Evolutionary conservation across 352 stramenopile genomes (phyloP).

Genomic region (Thraustochytrium sp.): DNA sequence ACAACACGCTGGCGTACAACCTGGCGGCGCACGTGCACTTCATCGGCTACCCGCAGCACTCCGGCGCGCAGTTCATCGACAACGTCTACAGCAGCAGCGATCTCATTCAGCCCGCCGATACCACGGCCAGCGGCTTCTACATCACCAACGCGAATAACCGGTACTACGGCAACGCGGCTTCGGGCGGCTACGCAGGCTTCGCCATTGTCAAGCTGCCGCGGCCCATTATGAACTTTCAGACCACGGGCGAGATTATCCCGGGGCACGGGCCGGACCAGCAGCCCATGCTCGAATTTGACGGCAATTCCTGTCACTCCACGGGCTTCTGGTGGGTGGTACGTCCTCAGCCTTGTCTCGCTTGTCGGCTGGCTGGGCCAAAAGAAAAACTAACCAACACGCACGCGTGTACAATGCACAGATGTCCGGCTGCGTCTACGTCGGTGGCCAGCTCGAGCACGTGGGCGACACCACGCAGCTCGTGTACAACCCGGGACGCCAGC

Average conservation of each 20-base stretch:
- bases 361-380: too few species aligned
- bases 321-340: constrained; percentile 33
- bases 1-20: too few species aligned
- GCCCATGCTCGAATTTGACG: constrained; percentile 32
- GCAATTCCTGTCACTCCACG: constrained; percentile 18
- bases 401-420: too few species aligned
- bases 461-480: background rate
- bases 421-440: constrained; percentile 40
- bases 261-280: background rate
- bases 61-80: constrained; percentile 6
- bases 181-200: constrained; percentile 55
- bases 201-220: constrained; percentile 49
- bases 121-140: constrained; percentile 55
- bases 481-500: constrained; percentile 33
- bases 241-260: background rate
- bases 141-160: constrained; percentile 52
- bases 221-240: constrained; percentile 44
- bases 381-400: too few species aligned
- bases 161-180: constrained; percentile 48
- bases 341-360: too few species aligned
- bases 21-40: constrained; percentile 56
- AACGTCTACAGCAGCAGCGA: background rate
- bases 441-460: background rate
- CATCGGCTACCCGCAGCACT: constrained; percentile 36
- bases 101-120: constrained; percentile 51